Conservation (phyloP, 805 yeast species). For the Cyberlindnera subsufficiens region DNA sequence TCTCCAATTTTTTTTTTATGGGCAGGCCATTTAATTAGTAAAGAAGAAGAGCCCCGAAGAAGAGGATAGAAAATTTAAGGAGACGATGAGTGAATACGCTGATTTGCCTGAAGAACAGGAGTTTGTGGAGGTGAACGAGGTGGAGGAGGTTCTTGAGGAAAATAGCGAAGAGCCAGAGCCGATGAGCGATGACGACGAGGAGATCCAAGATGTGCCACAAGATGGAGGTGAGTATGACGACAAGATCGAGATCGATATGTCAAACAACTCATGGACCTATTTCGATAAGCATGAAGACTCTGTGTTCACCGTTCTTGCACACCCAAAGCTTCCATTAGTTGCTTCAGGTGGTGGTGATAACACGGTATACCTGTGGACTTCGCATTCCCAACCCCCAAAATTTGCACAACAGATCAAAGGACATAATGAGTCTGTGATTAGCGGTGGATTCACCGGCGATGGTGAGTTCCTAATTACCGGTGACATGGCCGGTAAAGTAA, state of each 20-base stretch:
- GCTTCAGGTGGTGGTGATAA: conserved; percentile 97
- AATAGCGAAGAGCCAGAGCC: conserved; percentile 22
- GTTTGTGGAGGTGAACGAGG: conserved; percentile 37
- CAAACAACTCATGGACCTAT: conserved; percentile 84
- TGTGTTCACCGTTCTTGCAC: conserved; percentile 72
- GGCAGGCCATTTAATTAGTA: too few species aligned
- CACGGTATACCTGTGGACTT: conserved; percentile 85
- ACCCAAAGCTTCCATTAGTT: conserved; percentile 80
- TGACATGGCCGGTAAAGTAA: conserved; percentile 88
- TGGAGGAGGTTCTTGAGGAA: conserved; percentile 33
- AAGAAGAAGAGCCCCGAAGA: too few species aligned
- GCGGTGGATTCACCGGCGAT: conserved; percentile 77
- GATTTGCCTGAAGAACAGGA: conserved; percentile 22
- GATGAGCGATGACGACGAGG: conserved; percentile 26
- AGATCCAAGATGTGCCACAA: conserved; percentile 26
- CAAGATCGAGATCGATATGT: conserved; percentile 72
- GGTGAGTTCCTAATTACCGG: conserved; percentile 83
- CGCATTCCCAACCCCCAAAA: conserved; percentile 79
- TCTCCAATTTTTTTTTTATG: too few species aligned
- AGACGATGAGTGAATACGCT: conserved; percentile 7
- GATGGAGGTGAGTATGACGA: conserved; percentile 34
- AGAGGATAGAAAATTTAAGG: too few species aligned
- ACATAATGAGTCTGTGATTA: conserved; percentile 82
- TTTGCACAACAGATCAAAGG: conserved; percentile 72
- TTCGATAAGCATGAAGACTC: conserved; percentile 91